Conservation (phyloP, 2,329 filamentous ascomycete species). For the Colletotrichum siamense region DNA sequence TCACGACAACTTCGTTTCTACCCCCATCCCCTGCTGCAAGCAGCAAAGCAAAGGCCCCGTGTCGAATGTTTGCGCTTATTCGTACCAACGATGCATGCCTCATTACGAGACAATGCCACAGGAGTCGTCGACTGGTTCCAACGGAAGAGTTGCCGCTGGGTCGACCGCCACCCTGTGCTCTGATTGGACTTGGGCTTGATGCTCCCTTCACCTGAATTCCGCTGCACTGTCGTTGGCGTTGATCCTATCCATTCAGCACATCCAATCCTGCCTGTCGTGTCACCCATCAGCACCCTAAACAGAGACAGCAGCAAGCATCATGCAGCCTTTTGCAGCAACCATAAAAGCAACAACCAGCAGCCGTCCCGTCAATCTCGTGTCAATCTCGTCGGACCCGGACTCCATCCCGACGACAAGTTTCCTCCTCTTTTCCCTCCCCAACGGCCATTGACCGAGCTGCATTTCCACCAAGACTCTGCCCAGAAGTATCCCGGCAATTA, state of each 20-base stretch:
- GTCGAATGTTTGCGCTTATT: neutral
- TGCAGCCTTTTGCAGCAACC: neutral
- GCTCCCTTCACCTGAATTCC: neutral
- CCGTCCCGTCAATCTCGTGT: neutral
- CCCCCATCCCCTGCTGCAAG: neutral
- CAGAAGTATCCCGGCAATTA: neutral
- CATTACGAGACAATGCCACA: neutral
- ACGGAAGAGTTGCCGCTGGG: neutral
- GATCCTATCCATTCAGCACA: neutral
- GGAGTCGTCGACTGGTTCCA: neutral
- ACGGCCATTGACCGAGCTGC: constrained; percentile 1
- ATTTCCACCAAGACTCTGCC: neutral
- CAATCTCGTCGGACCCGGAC: neutral
- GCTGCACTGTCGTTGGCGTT: neutral
- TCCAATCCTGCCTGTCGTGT: neutral
- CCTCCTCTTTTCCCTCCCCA: neutral
- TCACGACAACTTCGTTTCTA: neutral
- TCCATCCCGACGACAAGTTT: neutral
- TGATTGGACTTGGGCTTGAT: neutral
- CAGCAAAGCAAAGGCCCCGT: neutral
- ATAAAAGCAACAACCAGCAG: neutral
- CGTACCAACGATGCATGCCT: neutral
- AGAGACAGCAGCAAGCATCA: neutral
- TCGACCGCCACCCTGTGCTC: neutral
- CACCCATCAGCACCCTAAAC: neutral